These are phyloP conservation scores for Boletus insuetus DNA, from an alignment of 768 basidiomycete genomes.

Conservation along the genomic window DNA sequence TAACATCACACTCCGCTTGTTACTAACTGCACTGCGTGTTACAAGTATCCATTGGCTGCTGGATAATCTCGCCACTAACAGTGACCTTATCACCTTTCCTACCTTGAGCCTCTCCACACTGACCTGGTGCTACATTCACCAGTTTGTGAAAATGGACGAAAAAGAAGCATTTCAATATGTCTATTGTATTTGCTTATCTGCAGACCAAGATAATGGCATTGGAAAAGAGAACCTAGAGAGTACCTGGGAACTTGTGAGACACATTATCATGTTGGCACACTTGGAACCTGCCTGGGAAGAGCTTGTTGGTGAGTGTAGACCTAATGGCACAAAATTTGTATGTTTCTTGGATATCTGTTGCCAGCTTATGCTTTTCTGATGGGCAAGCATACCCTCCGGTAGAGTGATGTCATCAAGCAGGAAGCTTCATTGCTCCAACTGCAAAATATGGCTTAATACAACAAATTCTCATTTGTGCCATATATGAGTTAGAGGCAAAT, in stretches of 20 bases:
- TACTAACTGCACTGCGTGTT: no score
- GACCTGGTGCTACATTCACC: no score
- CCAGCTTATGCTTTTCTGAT: background rate
- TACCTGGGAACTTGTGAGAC: constrained; percentile 75
- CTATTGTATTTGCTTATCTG: constrained; percentile 75
- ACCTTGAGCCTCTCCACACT: no score
- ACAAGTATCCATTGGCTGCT: no score
- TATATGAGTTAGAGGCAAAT: constrained; percentile 79
- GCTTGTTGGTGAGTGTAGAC: constrained; percentile 87
- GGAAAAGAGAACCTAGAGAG: constrained; percentile 84
- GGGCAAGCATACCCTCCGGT: no score
- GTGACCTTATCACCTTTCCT: no score
- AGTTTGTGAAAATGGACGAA: no score
- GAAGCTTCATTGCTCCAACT: constrained; percentile 75
- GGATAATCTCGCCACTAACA: no score
- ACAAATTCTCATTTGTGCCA: constrained; percentile 80
- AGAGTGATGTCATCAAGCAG: constrained; percentile 89
- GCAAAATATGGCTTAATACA: constrained; percentile 61
- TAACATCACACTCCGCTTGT: no score
- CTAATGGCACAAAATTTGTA: constrained; percentile 93
- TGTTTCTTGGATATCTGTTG: constrained; percentile 34
- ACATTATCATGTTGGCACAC: constrained; percentile 77
- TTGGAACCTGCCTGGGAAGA: constrained; percentile 88
- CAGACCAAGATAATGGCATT: constrained; percentile 65
- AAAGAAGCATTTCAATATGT: constrained; percentile 94